phyloP scores from a whole-genome alignment of 306 rosid genomes.

The Gillenia trifoliata region DNA sequence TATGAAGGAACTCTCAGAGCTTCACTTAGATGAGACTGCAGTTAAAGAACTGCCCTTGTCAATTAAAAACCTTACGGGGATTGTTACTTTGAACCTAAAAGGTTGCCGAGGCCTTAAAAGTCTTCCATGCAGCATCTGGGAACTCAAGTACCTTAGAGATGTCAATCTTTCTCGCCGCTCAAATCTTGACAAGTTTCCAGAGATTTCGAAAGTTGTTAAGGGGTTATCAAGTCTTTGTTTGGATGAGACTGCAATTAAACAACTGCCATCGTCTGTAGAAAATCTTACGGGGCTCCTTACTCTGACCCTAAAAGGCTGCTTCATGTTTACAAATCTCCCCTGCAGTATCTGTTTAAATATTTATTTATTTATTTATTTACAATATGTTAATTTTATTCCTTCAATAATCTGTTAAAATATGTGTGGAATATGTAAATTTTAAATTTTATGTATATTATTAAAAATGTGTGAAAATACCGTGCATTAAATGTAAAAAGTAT shows the following conservation, averaged over 20 bases:
- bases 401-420: too few relatives aligned
- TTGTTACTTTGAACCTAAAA: background rate
- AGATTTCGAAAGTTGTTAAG: background rate
- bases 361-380: too few relatives aligned
- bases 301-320: too few relatives aligned
- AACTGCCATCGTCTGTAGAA: background rate
- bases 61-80: background rate
- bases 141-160: background rate
- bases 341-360: too few relatives aligned
- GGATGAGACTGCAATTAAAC: background rate
- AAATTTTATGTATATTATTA: too few relatives aligned
- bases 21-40: background rate
- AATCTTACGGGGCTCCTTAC: background rate
- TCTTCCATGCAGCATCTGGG: background rate
- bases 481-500: too few relatives aligned
- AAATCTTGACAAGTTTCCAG: background rate
- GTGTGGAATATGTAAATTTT: too few relatives aligned
- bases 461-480: too few relatives aligned
- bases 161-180: background rate
- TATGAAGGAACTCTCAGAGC: background rate
- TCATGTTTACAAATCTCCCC: too few relatives aligned
- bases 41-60: background rate
- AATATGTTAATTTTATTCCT: too few relatives aligned
- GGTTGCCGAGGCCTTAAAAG: background rate
- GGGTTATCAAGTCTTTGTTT: rapidly evolving